Percentiles rank a stretch among this genome's conserved stretches.
These are phyloP conservation scores for Baeospora myosura DNA, from an alignment of 1,284 basidiomycete species.

Conservation along the genomic window DNA sequence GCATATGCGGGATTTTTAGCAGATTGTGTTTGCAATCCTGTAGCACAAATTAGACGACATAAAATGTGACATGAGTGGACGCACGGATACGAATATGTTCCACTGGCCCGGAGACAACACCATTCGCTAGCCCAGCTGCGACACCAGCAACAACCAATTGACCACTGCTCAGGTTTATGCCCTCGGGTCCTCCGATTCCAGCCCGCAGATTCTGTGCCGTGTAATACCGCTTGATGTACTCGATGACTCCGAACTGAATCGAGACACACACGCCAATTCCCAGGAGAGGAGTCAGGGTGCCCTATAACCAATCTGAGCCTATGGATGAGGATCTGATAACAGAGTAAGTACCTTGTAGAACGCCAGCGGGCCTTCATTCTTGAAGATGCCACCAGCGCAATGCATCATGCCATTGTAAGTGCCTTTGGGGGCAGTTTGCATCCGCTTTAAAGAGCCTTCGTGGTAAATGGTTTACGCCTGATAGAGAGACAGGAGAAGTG, in stretches of 20 bases:
- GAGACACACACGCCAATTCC: conserved; percentile 95
- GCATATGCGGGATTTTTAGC: conserved; percentile 63
- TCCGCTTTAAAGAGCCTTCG: conserved; percentile 43
- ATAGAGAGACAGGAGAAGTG: conserved; percentile 6
- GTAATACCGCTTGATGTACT: conserved; percentile 85
- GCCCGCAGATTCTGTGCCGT: conserved; percentile 46
- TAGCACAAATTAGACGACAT: conserved; percentile 3
- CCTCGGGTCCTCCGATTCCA: conserved; percentile 54
- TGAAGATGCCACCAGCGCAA: conserved; percentile 83
- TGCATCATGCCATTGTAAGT: conserved; percentile 86
- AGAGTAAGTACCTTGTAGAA: conserved; percentile 81
- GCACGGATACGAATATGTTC: conserved; percentile 95
- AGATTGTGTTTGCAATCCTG: conserved; percentile 85
- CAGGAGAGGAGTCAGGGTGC: conserved; percentile 86
- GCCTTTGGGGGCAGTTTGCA: conserved; percentile 91
- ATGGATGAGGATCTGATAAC: conserved; percentile 5
- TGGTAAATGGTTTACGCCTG: conserved; percentile 11
- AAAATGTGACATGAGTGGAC: conserved; percentile 24
- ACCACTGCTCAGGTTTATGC: conserved; percentile 45
- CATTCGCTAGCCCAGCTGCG: conserved; percentile 84
- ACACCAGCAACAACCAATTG: conserved; percentile 81
- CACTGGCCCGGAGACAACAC: conserved; percentile 89
- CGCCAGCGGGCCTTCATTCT: conserved; percentile 86
- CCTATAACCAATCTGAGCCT: conserved; percentile 38
- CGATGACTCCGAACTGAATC: conserved; percentile 92